Evolutionary conservation across 805 yeast genomes (phyloP).

Genomic region (Hanseniaspora jakobsenii): DNA sequence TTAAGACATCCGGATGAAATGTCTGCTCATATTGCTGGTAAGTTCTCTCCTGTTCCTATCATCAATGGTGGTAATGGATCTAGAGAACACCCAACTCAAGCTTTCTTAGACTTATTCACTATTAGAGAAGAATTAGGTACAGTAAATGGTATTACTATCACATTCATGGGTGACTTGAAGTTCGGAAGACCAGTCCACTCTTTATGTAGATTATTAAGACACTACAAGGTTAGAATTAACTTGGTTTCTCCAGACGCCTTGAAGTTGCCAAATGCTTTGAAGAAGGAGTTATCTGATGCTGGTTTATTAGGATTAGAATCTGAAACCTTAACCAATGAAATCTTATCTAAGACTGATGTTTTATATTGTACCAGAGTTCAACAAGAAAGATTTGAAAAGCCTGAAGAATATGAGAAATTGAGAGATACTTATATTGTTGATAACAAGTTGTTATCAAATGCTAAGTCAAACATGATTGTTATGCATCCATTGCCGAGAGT

Average conservation of each 20-base stretch:
- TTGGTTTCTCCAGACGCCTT: slow-evolving; percentile 84
- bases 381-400: slow-evolving; percentile 80
- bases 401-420: slow-evolving; percentile 68
- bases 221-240: slow-evolving; percentile 86
- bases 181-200: slow-evolving; percentile 99
- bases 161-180: slow-evolving; percentile 97
- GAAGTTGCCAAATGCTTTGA: slow-evolving; percentile 64
- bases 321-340: slow-evolving; percentile 66
- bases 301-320: slow-evolving; percentile 67
- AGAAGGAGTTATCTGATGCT: slow-evolving; percentile 49
- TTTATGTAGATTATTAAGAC: slow-evolving; percentile 74
- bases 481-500: slow-evolving; percentile 99
- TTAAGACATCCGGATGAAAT: slow-evolving; percentile 91
- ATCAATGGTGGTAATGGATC: slow-evolving; percentile 97
- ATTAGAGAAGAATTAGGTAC: slow-evolving; percentile 98
- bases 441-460: slow-evolving; percentile 77
- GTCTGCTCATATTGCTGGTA: slow-evolving; percentile 87
- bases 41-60: slow-evolving; percentile 92
- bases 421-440: slow-evolving; percentile 88
- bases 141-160: slow-evolving; percentile 92
- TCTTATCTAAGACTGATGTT: slow-evolving; percentile 83
- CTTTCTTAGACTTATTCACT: slow-evolving; percentile 91
- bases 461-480: slow-evolving; percentile 96
- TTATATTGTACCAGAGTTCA: slow-evolving; percentile 96
- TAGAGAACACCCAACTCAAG: slow-evolving; percentile 98